Evolutionary conservation across 148 eudicot species (phyloP), one percentile per base, ranked within the genome.

Genomic region (Camellia japonica): DNA sequence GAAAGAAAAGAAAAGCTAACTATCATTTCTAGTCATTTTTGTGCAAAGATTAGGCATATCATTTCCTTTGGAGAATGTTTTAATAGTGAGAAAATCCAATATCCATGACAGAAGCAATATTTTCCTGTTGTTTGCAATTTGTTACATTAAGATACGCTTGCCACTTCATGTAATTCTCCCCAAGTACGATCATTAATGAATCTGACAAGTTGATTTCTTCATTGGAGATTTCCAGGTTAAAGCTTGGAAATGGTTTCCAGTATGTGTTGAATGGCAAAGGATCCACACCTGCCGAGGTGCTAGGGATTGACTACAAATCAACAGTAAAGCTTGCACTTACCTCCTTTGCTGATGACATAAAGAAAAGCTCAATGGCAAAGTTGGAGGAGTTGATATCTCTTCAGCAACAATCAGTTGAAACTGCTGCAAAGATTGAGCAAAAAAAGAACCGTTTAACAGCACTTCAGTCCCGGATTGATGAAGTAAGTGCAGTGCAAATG

Each of bases 231-330:
- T 73, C 16, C 87, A 96, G 99, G 87, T 77, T 94, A 59, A 94
- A 94, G 90, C 89, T 92, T 83, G 94, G 91, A 74, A 88, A 83
- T 88, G 97, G 85, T 76, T 87, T 87, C 75, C 93, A 91, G 66
- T 97, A 89, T 79, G 75, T 49, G 77, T 64, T 94, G 80, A 89
- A 90, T 88, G 80, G 90, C 46, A 85, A 87, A 78, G 99, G 98
- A 62, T 86, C 90, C 55, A 89, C 92, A 55, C 87, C 89, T 63
- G 85, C 87, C 81, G 95, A 97, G 84, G 87, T 97, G 55, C 74
- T 94, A 76, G 99, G 98, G 10, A 79, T 89, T 51, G 89, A 97
- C 88, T 91, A 91, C 84, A 97, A 94, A 84, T 79, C 89, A 79
- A 91, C 82, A 19, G 73, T 96, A 18, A 91, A 92, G 84, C 97